Evolutionary conservation across 2,329 filamentous ascomycete species (phyloP).

Genomic region (Calonectria naviculata): DNA sequence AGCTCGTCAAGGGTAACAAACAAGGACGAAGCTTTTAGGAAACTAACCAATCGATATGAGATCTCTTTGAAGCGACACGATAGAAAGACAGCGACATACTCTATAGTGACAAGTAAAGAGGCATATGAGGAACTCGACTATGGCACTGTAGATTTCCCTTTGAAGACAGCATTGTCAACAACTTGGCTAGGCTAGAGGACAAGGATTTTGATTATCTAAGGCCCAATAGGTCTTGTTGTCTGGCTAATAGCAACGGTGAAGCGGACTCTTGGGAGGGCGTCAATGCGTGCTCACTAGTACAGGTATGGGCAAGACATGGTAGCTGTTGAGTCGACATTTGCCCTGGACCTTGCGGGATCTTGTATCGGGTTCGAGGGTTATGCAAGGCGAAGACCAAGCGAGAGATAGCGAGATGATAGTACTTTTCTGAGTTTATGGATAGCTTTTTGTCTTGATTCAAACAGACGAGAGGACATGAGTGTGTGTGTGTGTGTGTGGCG

Average conservation of each 20-base stretch:
- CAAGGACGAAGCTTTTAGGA: constrained; percentile 49
- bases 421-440: constrained; percentile 34
- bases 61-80: neutral
- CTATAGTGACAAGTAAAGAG: neutral
- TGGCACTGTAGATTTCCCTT: constrained; percentile 20
- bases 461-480: constrained; percentile 19
- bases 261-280: constrained; percentile 1
- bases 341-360: constrained; percentile 19
- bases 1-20: constrained; percentile 63
- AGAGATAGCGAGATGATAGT: constrained; percentile 32
- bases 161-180: constrained; percentile 12
- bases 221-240: constrained; percentile 13
- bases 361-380: constrained; percentile 30
- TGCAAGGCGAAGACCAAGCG: constrained; percentile 14
- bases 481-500: constrained; percentile 20
- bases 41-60: constrained; percentile 10
- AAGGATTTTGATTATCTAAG: constrained; percentile 23
- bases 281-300: constrained; percentile 13
- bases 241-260: constrained; percentile 16
- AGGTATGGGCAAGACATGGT: constrained; percentile 7
- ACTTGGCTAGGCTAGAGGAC: constrained; percentile 31
- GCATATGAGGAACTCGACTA: constrained; percentile 13
- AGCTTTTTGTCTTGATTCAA: constrained; percentile 37
- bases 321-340: constrained; percentile 21
- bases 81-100: neutral